These are phyloP conservation scores for Meripilus lineatus DNA, from an alignment of 1,284 basidiomycete genomes.

Conservation along the genomic window DNA sequence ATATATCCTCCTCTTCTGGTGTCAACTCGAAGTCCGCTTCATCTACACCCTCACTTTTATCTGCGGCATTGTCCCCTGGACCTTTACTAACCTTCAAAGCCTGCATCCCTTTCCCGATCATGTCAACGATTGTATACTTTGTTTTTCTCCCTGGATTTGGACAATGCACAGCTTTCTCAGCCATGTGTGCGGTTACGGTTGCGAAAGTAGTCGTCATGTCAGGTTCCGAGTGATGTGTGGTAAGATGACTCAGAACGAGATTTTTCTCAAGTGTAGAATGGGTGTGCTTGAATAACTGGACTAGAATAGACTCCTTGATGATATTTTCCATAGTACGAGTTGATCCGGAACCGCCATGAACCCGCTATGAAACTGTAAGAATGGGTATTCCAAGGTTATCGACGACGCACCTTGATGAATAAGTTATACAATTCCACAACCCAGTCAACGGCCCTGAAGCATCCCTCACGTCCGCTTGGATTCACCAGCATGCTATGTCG, in stretches of 20 bases:
- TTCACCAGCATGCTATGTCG: slow-evolving; percentile 22
- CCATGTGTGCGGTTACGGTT: slow-evolving; percentile 18
- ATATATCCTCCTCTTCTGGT: too few relatives aligned
- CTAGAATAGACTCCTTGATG: slow-evolving; percentile 12
- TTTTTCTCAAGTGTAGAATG: slow-evolving; percentile 26
- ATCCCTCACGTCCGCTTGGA: slow-evolving; percentile 16
- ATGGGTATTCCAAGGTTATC: not conserved
- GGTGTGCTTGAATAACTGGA: too few relatives aligned
- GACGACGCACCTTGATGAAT: slow-evolving; percentile 16
- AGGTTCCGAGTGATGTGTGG: slow-evolving; percentile 21
- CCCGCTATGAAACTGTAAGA: not conserved
- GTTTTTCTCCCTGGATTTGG: slow-evolving; percentile 15
- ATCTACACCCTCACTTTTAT: too few relatives aligned
- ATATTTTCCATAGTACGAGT: slow-evolving; percentile 13
- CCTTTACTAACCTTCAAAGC: too few relatives aligned
- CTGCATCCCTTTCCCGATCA: slow-evolving; percentile 16
- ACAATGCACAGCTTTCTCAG: slow-evolving; percentile 16
- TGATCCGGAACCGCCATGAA: slow-evolving; percentile 10
- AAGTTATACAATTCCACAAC: slow-evolving; percentile 20
- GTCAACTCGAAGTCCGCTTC: too few relatives aligned
- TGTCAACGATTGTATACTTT: slow-evolving; percentile 18
- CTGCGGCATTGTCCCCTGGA: too few relatives aligned
- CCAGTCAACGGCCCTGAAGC: slow-evolving; percentile 24
- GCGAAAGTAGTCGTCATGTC: slow-evolving; percentile 26
- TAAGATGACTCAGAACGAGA: slow-evolving; percentile 23